Percentiles rank a stretch among this genome's conserved stretches.
phyloP scores from a whole-genome alignment of 2,329 filamentous ascomycete species.

The Epichloe gansuensis region DNA sequence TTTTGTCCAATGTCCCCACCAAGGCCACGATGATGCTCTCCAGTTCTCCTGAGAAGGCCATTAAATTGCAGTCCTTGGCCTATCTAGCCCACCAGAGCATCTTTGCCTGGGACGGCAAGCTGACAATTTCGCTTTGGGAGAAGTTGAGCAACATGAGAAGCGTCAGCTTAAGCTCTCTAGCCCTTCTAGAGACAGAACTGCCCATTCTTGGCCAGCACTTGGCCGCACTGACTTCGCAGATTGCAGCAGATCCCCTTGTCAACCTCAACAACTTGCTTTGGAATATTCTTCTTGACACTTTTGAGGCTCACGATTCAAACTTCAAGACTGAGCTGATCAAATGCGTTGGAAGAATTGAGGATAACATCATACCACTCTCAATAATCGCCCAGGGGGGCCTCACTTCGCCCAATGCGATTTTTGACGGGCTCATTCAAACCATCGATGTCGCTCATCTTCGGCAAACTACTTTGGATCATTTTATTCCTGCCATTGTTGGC shows the following conservation, averaged over 20 bases:
- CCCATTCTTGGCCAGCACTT: slow-evolving; percentile 46
- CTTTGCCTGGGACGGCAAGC: slow-evolving; percentile 28
- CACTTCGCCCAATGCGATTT: slow-evolving; percentile 3
- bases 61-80: slow-evolving; percentile 34
- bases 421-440: slow-evolving; percentile 12
- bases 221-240: slow-evolving; percentile 32
- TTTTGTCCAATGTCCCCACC: slow-evolving; percentile 32
- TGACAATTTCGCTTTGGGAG: slow-evolving; percentile 35
- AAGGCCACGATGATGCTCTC: slow-evolving; percentile 21
- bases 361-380: slow-evolving; percentile 8
- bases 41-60: slow-evolving; percentile 22
- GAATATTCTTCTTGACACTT: slow-evolving; percentile 29
- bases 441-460: slow-evolving; percentile 25
- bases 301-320: slow-evolving; percentile 25
- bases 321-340: slow-evolving; percentile 17
- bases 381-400: slow-evolving; percentile 4
- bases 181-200: slow-evolving; percentile 52
- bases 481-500: slow-evolving; percentile 33
- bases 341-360: slow-evolving; percentile 14
- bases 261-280: slow-evolving; percentile 36
- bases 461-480: slow-evolving; percentile 25
- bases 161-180: slow-evolving; percentile 46
- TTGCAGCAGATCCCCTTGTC: slow-evolving; percentile 36
- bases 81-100: slow-evolving; percentile 28
- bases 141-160: slow-evolving; percentile 38